A percentile compares a stretch with the other conserved stretches of the same genome.
Evolutionary conservation across 306 rosid genomes (phyloP).

Genomic region (Pachyrhizus erosus): DNA sequence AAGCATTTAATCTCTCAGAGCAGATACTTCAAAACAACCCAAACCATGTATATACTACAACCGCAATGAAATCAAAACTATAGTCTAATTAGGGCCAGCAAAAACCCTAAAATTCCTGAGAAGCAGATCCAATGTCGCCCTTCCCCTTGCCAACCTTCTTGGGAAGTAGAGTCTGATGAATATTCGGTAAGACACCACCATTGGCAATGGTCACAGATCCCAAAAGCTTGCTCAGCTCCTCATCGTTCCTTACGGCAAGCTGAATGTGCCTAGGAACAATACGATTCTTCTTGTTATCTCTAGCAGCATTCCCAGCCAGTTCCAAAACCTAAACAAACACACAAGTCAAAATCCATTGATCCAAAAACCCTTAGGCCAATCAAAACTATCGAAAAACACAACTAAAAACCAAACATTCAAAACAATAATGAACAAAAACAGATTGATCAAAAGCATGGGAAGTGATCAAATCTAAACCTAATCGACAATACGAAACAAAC

Average conservation of each 20-base stretch:
- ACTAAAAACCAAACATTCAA: background rate
- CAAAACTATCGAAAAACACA: background rate
- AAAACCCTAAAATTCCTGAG: slow-evolving; percentile 73
- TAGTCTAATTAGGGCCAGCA: background rate
- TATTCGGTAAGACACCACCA: slow-evolving; percentile 79
- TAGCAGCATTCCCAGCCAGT: slow-evolving; percentile 86
- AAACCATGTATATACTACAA: slow-evolving; percentile 53
- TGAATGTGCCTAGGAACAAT: slow-evolving; percentile 93
- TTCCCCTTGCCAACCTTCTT: slow-evolving; percentile 80
- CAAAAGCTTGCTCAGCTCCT: slow-evolving; percentile 82
- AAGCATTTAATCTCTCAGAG: background rate
- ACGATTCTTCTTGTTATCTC: slow-evolving; percentile 91
- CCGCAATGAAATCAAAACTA: background rate
- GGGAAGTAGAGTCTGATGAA: slow-evolving; percentile 74
- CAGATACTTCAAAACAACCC: background rate
- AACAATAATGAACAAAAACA: background rate
- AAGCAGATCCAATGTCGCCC: slow-evolving; percentile 84
- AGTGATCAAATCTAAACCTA: background rate
- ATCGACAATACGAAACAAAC: slow-evolving; percentile 33
- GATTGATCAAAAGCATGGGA: background rate
- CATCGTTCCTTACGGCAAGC: slow-evolving; percentile 85
- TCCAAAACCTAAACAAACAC: slow-evolving; percentile 63
- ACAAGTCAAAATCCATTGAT: no score
- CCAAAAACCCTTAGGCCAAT: background rate
- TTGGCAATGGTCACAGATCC: slow-evolving; percentile 81